Conservation (phyloP, 805 yeast species). For the Suhomyces vadensis region DNA sequence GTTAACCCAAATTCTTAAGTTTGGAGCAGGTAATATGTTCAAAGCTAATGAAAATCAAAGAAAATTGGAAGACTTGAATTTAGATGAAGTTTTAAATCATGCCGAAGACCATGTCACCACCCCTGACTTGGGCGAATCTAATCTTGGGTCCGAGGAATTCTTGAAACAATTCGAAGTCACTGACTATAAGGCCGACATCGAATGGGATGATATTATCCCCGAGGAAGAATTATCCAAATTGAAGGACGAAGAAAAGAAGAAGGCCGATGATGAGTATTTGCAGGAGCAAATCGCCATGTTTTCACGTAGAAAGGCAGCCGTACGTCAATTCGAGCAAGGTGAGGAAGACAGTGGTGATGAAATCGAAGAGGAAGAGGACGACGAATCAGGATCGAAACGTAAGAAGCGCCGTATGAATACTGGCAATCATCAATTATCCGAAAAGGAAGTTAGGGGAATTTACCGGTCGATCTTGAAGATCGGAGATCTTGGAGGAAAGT, state of each 20-base stretch:
- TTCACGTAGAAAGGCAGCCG: slow-evolving; percentile 76
- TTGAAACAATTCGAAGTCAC: slow-evolving; percentile 97
- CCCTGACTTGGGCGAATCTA: slow-evolving; percentile 96
- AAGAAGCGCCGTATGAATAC: slow-evolving; percentile 33
- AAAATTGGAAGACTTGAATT: slow-evolving; percentile 89
- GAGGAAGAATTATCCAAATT: slow-evolving; percentile 85
- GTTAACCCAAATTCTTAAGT: slow-evolving; percentile 87
- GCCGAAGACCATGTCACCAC: slow-evolving; percentile 98
- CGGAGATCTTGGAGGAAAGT: slow-evolving; percentile 74
- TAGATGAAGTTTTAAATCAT: slow-evolving; percentile 93
- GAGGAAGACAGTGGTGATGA: slow-evolving; percentile 12
- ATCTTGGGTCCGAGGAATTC: slow-evolving; percentile 97
- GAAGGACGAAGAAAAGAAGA: slow-evolving; percentile 87
- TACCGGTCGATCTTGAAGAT: slow-evolving; percentile 78
- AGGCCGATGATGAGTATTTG: slow-evolving; percentile 81
- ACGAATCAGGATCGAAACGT: slow-evolving; percentile 31
- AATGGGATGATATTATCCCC: slow-evolving; percentile 99
- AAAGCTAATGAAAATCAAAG: slow-evolving; percentile 93
- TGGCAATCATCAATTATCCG: slow-evolving; percentile 59
- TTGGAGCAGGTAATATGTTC: slow-evolving; percentile 99
- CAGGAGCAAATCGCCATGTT: slow-evolving; percentile 89
- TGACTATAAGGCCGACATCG: slow-evolving; percentile 96
- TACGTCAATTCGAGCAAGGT: slow-evolving; percentile 50
- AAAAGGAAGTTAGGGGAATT: slow-evolving; percentile 81
- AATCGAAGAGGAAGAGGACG: slow-evolving; percentile 38